These are phyloP conservation scores for Chenopodium formosanum DNA, from an alignment of 148 eudicot species.

Conservation along the genomic window DNA sequence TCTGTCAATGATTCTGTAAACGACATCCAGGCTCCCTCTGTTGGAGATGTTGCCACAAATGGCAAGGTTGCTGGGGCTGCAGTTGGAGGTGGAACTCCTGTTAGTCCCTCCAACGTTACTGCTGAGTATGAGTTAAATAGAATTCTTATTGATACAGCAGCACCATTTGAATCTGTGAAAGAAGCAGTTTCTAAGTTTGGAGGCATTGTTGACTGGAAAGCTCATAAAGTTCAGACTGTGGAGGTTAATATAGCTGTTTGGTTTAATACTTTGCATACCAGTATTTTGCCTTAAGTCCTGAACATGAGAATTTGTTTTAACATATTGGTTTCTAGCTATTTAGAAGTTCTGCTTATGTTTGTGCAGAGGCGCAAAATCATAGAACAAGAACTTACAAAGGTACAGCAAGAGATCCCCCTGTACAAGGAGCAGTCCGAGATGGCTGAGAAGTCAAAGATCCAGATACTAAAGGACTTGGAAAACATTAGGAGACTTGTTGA, in stretches of 20 bases:
- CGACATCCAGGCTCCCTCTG: slow-evolving; percentile 12
- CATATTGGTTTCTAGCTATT: not conserved
- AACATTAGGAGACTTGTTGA: slow-evolving; percentile 81
- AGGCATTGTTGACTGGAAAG: slow-evolving; percentile 98
- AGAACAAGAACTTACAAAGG: slow-evolving; percentile 70
- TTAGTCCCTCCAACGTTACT: slow-evolving; percentile 34
- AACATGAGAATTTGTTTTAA: not conserved
- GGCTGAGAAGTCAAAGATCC: slow-evolving; percentile 69
- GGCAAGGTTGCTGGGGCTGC: not conserved
- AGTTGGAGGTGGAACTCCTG: slow-evolving; percentile 19
- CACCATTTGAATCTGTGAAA: slow-evolving; percentile 93
- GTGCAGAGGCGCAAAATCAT: slow-evolving; percentile 64
- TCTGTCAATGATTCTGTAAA: slow-evolving; percentile 16
- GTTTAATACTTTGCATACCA: not conserved
- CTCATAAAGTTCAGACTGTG: slow-evolving; percentile 81
- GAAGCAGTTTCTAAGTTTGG: slow-evolving; percentile 96
- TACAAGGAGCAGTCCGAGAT: slow-evolving; percentile 61
- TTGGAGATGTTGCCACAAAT: not conserved
- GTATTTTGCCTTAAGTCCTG: not conserved
- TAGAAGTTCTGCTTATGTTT: not conserved
- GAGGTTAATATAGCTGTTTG: slow-evolving; percentile 52
- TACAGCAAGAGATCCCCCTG: slow-evolving; percentile 71
- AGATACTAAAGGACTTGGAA: slow-evolving; percentile 71
- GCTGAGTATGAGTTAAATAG: slow-evolving; percentile 33
- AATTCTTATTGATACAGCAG: slow-evolving; percentile 79